Evolutionary conservation across 441 rosid species (phyloP), one percentile per base, ranked within the genome.

Genomic region (Syzygium syzygioides): DNA sequence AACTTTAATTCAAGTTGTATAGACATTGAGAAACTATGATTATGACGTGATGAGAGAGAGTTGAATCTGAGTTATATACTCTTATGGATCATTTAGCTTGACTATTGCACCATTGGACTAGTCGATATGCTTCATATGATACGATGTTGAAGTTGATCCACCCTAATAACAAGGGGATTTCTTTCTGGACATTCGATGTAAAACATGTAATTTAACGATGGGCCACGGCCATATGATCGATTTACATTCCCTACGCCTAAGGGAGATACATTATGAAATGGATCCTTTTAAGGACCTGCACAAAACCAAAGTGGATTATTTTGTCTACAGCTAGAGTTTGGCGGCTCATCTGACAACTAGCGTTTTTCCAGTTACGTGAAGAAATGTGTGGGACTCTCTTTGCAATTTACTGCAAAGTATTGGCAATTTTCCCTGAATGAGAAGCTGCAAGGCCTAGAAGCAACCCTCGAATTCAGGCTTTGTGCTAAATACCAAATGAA

Each of bases 391-490:
- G 95, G 93, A 93, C 91, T 60, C 94, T 98, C 87, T 96, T 98
- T 50, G 94, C 90, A 89, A 91, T 94, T 90, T 94, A 95, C 59
- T 95, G 98, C 91, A 94, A 96, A 92, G 93, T 95, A 86, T 41
- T 95, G 87, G 91, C 95, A 18, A 91, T 96, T 91, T 96, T 97
- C 88, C 99, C 99, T 7, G 93, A 95, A 6, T 90, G 97, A 91
- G 99, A 98, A 95, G 99, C 94, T 19, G 98, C 99, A 90, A 93
- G 98, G 86, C 99, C 99, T 79, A 91, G 98, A 90, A 98, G 99
- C 92, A 98, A 93, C 94, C 95, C 99, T 55, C 99, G 98, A 85
- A 97, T 96, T 90, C 99, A 96, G 32, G 98, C 99, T 76, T 92
- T 98, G 85, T 96, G 99, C 88, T 95, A 41, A 41, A 41, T 41